These are phyloP conservation scores for Backusella westeae DNA, from an alignment of 192 early-diverging fungal genomes.

Conservation along the genomic window DNA sequence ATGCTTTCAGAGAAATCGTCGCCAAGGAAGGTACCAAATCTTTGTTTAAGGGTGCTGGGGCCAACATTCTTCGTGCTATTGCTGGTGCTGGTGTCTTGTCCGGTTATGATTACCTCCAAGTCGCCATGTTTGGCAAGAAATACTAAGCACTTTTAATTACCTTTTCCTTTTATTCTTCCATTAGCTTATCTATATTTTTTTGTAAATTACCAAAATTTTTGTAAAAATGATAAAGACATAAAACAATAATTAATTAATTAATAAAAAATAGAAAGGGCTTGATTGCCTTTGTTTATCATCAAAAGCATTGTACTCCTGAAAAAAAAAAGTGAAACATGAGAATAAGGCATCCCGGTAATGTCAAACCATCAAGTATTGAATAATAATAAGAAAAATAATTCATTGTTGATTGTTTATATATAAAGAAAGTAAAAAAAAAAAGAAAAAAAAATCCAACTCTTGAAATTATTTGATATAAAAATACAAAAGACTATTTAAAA, in stretches of 20 bases:
- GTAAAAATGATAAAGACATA: neutral
- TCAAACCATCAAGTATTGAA: neutral
- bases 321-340: neutral
- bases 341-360: neutral
- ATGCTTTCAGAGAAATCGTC: constrained; percentile 89
- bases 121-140: constrained; percentile 32
- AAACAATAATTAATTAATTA: neutral
- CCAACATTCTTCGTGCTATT: constrained; percentile 97
- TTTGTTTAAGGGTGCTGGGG: constrained; percentile 97
- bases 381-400: neutral
- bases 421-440: neutral
- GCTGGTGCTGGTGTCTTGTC: constrained; percentile 93
- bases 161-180: neutral
- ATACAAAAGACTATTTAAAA: neutral
- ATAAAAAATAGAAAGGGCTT: neutral
- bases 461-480: neutral
- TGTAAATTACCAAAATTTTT: neutral
- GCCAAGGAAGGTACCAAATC: constrained; percentile 87
- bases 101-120: constrained; percentile 68
- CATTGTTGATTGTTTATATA: neutral
- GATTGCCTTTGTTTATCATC: neutral
- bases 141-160: neutral
- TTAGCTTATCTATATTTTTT: neutral
- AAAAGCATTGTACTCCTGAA: neutral
- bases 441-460: neutral